A percentile compares a stretch with the other conserved stretches of the same genome.
Conservation (phyloP, 768 basidiomycete genomes). For the Cyclocybe cylindracea region DNA sequence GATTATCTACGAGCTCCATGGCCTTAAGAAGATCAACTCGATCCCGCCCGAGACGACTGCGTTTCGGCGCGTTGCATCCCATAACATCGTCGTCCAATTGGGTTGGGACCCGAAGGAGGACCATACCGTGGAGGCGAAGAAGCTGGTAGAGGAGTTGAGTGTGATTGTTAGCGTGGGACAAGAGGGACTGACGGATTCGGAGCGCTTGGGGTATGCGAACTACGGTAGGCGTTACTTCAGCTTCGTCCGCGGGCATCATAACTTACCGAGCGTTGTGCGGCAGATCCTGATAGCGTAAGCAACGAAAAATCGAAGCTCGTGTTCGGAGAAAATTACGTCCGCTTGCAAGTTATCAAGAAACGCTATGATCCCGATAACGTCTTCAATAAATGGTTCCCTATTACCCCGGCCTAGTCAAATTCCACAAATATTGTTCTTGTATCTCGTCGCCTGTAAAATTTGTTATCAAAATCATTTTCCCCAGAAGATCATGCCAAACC, state of each 20-base stretch:
- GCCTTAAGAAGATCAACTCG: constrained; percentile 34
- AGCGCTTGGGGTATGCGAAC: constrained; percentile 40
- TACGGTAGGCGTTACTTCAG: constrained; percentile 31
- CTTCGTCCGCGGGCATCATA: neutral
- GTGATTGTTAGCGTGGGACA: constrained; percentile 28
- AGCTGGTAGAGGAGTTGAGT: constrained; percentile 25
- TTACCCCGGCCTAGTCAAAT: too few relatives aligned
- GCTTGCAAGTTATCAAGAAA: too few relatives aligned
- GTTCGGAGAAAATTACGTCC: too few relatives aligned
- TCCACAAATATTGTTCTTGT: constrained; percentile 30
- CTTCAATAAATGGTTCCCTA: too few relatives aligned
- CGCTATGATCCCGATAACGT: too few relatives aligned
- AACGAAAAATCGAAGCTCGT: too few relatives aligned
- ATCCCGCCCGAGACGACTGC: constrained; percentile 33
- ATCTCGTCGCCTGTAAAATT: too few relatives aligned
- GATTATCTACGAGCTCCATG: constrained; percentile 40
- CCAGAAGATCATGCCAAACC: too few relatives aligned
- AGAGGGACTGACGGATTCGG: constrained; percentile 18
- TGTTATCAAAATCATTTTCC: too few relatives aligned
- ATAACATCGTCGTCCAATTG: constrained; percentile 30
- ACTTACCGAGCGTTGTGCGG: too few relatives aligned
- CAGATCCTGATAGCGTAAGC: constrained; percentile 11
- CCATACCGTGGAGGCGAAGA: constrained; percentile 28
- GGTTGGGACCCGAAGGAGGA: constrained; percentile 33
- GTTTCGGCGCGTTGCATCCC: constrained; percentile 33